Percentiles rank a stretch among this genome's conserved stretches.
These are phyloP conservation scores for Fusarium sororula DNA, from an alignment of 2,329 filamentous ascomycete genomes.

Conservation along the genomic window DNA sequence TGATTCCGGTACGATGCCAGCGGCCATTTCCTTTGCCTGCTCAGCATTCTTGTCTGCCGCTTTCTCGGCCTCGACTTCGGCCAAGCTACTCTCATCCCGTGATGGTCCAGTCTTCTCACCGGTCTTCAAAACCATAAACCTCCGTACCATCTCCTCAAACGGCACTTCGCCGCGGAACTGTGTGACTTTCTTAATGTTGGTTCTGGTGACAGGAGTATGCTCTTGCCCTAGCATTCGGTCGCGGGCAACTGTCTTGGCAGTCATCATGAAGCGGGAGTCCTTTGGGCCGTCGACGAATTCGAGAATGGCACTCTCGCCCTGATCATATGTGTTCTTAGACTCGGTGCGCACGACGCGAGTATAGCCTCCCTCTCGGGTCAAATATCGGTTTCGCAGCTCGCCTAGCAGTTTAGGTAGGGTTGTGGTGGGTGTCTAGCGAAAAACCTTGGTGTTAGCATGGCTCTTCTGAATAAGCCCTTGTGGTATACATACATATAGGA, in stretches of 20 bases:
- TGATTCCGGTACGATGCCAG: constrained; percentile 42
- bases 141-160: constrained; percentile 71
- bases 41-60: constrained; percentile 44
- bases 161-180: constrained; percentile 75
- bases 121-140: constrained; percentile 46
- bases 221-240: constrained; percentile 63
- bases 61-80: constrained; percentile 22
- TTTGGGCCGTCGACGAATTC: constrained; percentile 94
- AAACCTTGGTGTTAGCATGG: constrained; percentile 12
- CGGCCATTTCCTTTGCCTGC: constrained; percentile 46
- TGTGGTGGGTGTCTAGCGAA: constrained; percentile 68
- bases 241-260: constrained; percentile 82
- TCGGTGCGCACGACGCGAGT: constrained; percentile 94
- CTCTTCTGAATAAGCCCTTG: neutral
- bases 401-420: constrained; percentile 90
- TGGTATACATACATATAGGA: constrained; percentile 79
- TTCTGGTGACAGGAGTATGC: constrained; percentile 75
- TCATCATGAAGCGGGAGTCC: constrained; percentile 95
- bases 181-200: constrained; percentile 87
- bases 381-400: constrained; percentile 81
- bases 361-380: constrained; percentile 84
- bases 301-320: constrained; percentile 88
- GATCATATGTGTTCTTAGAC: constrained; percentile 82
- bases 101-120: neutral
- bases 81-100: constrained; percentile 25